A percentile compares a stretch with the other conserved stretches of the same genome.
Evolutionary conservation across 2,329 filamentous ascomycete genomes (phyloP).

Genomic region (Nigrospora osmanthi): DNA sequence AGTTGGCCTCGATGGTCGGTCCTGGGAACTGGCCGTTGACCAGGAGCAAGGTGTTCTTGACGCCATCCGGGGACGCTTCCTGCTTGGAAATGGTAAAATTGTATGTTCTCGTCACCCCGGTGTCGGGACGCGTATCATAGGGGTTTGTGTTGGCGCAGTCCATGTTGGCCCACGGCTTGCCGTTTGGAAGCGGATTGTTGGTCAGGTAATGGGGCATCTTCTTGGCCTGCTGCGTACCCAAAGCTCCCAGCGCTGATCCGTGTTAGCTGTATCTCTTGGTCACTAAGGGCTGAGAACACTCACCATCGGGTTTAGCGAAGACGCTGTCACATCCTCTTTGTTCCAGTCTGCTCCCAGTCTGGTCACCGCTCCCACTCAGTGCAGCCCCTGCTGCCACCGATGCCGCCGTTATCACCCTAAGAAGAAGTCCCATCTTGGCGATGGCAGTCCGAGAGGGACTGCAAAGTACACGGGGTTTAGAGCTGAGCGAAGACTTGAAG

Average conservation of each 20-base stretch:
- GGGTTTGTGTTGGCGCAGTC: conserved; percentile 3
- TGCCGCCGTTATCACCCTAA: no score
- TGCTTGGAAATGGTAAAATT: conserved; percentile 27
- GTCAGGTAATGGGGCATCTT: not conserved
- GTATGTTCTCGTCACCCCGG: conserved; percentile 9
- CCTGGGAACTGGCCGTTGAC: conserved; percentile 46
- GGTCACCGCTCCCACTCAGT: no score
- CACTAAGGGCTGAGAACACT: no score
- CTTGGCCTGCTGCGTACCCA: not conserved
- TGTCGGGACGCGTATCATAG: conserved; percentile 3
- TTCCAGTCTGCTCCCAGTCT: no score
- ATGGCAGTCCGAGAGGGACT: no score
- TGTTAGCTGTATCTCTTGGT: not conserved
- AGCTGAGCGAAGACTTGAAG: no score
- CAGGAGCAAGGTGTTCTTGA: conserved; percentile 34
- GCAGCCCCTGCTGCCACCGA: no score
- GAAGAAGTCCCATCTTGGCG: no score
- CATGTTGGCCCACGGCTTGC: conserved; percentile 2
- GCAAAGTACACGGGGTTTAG: no score
- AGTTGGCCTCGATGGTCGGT: conserved; percentile 37
- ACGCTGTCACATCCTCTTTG: no score
- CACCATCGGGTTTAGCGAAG: no score
- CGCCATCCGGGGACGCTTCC: conserved; percentile 33
- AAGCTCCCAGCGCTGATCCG: not conserved
- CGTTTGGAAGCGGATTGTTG: conserved; percentile 1